Percentiles rank a stretch among this genome's conserved stretches.
These are phyloP conservation scores for Irpex sp. DNA, from an alignment of 1,284 basidiomycete genomes.

Conservation along the genomic window DNA sequence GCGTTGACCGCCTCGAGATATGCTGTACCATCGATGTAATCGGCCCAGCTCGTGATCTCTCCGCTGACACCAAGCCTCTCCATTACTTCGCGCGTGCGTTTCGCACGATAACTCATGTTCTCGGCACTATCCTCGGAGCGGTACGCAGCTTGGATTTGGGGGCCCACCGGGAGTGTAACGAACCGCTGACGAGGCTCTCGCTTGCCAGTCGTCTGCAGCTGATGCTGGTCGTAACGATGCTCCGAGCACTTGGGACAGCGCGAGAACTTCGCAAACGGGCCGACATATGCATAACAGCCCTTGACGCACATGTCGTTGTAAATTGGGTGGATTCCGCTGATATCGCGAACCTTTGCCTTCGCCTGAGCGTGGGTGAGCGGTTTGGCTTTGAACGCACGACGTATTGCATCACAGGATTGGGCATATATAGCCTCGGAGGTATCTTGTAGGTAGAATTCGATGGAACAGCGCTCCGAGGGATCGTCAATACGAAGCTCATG, in stretches of 20 bases:
- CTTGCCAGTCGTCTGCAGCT: no score
- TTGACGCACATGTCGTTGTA: constrained; percentile 26
- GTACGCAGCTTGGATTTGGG: no score
- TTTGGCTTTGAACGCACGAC: constrained; percentile 9
- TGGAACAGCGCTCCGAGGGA: constrained; percentile 14
- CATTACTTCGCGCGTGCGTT: no score
- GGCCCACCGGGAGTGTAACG: no score
- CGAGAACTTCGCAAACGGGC: constrained; percentile 17
- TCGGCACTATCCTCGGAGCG: no score
- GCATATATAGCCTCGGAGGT: constrained; percentile 21
- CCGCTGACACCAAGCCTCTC: no score
- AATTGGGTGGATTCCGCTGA: constrained; percentile 21
- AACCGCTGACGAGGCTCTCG: no score
- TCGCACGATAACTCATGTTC: no score
- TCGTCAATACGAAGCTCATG: constrained; percentile 14
- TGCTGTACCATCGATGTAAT: no score
- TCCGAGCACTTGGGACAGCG: constrained; percentile 20
- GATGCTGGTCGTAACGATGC: constrained; percentile 16
- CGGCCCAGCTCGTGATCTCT: no score
- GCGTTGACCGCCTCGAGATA: neutral
- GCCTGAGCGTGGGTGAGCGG: constrained; percentile 21
- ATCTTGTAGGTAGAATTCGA: constrained; percentile 19
- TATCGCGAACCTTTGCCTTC: constrained; percentile 13
- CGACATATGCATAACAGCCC: constrained; percentile 23
- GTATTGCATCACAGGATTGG: constrained; percentile 6